phyloP scores from a whole-genome alignment of 2,329 filamentous ascomycete genomes.

The Fusarium praegraminearum region DNA sequence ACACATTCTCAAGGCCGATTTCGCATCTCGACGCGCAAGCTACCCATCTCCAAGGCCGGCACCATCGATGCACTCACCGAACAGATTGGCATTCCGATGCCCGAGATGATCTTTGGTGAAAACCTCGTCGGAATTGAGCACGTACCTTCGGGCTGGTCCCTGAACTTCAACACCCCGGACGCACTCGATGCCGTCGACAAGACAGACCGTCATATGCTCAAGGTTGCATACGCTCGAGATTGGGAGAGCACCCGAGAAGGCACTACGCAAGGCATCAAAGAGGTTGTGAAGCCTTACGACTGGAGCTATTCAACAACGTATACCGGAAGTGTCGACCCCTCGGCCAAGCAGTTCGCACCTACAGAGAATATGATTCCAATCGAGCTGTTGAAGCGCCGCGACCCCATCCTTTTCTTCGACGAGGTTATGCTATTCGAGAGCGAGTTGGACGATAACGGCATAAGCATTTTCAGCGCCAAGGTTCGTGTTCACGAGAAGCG shows the following conservation, averaged over 20 bases:
- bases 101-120: constrained; percentile 99
- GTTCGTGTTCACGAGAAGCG: constrained; percentile 91
- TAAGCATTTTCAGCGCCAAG: constrained; percentile 90
- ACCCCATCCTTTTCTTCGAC: constrained; percentile 97
- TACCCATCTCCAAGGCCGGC: constrained; percentile 91
- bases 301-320: constrained; percentile 98
- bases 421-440: constrained; percentile 97
- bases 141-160: constrained; percentile 77
- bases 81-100: constrained; percentile 84
- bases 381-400: constrained; percentile 85
- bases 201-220: constrained; percentile 89
- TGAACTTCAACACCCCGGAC: constrained; percentile 86
- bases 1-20: constrained; percentile 73
- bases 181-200: constrained; percentile 94
- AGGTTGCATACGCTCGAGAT: constrained; percentile 90
- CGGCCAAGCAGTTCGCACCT: constrained; percentile 47
- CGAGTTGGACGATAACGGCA: constrained; percentile 97
- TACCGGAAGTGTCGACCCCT: constrained; percentile 71
- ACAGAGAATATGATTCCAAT: constrained; percentile 75
- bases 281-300: constrained; percentile 95
- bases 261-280: constrained; percentile 87
- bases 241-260: constrained; percentile 79
- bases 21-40: constrained; percentile 84
- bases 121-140: constrained; percentile 85
- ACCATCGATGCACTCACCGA: constrained; percentile 88